phyloP scores from a whole-genome alignment of 2,329 filamentous ascomycete species.

The Xylariaceae sp. region DNA sequence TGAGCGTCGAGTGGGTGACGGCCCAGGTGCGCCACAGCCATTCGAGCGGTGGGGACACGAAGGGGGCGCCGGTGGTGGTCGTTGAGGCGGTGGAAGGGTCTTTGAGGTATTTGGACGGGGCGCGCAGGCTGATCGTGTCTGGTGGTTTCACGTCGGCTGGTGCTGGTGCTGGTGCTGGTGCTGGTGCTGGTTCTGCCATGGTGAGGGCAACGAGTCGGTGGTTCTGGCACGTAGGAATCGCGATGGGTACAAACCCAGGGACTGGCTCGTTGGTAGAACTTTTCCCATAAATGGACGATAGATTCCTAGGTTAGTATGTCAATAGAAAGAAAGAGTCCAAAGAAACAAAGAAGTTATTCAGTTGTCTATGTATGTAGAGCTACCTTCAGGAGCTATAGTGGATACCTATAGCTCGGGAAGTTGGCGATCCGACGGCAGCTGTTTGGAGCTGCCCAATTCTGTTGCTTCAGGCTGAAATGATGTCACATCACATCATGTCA shows the following conservation, averaged over 20 bases:
- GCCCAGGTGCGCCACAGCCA: conserved; percentile 71
- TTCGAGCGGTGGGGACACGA: conserved; percentile 52
- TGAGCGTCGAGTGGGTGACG: conserved; percentile 74
- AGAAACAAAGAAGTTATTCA: too few species aligned
- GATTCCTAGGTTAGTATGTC: too few species aligned
- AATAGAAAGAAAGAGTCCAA: too few species aligned
- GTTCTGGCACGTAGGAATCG: too few species aligned
- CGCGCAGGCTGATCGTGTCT: conserved; percentile 41
- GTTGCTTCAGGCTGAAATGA: not conserved
- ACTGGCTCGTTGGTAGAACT: too few species aligned
- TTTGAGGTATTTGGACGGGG: conserved; percentile 53
- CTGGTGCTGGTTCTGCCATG: conserved; percentile 17
- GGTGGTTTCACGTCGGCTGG: conserved; percentile 3
- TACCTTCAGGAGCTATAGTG: too few species aligned
- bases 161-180: conserved; percentile 9
- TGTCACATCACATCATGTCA: not conserved
- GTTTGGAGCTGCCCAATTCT: not conserved
- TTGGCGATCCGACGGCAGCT: not conserved
- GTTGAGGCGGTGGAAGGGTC: conserved; percentile 29
- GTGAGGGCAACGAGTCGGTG: too few species aligned
- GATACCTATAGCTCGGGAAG: not conserved
- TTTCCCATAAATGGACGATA: too few species aligned
- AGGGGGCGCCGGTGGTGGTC: conserved; percentile 30
- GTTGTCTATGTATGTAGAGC: too few species aligned
- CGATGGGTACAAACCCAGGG: too few species aligned